Conservation (phyloP, 768 basidiomycete species). For the Zangia roseola region DNA sequence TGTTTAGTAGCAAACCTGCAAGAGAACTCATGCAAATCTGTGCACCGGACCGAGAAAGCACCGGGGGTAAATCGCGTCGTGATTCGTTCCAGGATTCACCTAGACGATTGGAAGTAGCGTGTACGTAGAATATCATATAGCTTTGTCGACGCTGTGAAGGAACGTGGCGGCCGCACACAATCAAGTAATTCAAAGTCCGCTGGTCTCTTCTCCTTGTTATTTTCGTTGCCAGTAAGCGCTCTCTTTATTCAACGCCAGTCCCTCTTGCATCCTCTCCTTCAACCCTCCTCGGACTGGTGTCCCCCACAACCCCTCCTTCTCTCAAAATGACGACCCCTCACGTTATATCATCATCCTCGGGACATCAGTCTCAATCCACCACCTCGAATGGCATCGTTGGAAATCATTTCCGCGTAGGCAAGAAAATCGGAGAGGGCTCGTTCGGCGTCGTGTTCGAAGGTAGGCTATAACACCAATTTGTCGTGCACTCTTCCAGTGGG, state of each 20-base stretch:
- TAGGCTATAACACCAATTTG: conserved; percentile 35
- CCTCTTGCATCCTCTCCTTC: conserved; percentile 24
- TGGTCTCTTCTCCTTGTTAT: conserved; percentile 24
- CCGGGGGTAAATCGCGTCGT: conserved; percentile 1
- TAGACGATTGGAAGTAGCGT: too few relatives aligned
- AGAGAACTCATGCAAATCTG: conserved; percentile 9
- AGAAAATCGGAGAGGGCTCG: conserved; percentile 99
- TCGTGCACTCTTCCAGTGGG: background rate
- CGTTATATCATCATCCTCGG: conserved; percentile 77
- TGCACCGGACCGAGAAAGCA: background rate
- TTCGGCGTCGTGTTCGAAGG: conserved; percentile 98
- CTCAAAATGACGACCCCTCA: conserved; percentile 73
- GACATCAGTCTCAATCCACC: conserved; percentile 62
- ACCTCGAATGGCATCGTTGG: conserved; percentile 74
- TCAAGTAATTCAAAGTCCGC: conserved; percentile 34
- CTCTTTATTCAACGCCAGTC: conserved; percentile 23
- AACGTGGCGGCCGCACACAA: conserved; percentile 30
- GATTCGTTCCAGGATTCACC: background rate
- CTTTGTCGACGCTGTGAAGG: conserved; percentile 4
- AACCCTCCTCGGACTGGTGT: conserved; percentile 29
- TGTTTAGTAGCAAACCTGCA: conserved; percentile 1
- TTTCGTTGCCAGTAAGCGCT: conserved; percentile 25
- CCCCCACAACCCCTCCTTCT: conserved; percentile 4
- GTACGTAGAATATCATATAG: too few relatives aligned
- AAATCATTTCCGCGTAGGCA: conserved; percentile 84